Evolutionary conservation across 2,329 filamentous ascomycete species (phyloP).

Genomic region (Cordyceps cicadae): DNA sequence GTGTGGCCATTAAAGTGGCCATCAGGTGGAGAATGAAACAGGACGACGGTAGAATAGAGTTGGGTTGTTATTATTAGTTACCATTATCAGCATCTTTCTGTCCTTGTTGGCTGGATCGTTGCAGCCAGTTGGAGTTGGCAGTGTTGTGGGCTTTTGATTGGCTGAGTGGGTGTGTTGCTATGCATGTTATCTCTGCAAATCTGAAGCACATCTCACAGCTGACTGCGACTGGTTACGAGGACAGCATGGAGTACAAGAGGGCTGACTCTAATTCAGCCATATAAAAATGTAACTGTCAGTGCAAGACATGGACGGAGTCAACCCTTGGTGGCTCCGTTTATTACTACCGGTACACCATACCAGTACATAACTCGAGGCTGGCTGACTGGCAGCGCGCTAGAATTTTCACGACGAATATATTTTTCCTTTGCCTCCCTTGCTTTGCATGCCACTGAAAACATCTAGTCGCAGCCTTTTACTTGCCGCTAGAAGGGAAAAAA

Average conservation of each 20-base stretch:
- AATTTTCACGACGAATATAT: neutral
- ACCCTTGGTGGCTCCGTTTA: neutral
- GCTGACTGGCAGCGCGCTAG: neutral
- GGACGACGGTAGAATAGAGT: neutral
- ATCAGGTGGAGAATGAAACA: conserved; percentile 10
- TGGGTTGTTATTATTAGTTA: neutral
- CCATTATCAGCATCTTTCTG: neutral
- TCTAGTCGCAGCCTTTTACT: neutral
- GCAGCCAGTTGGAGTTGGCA: neutral
- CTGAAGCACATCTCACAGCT: neutral
- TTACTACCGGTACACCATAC: too few relatives aligned
- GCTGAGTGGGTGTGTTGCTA: neutral
- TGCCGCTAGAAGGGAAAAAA: neutral
- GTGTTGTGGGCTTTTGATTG: neutral
- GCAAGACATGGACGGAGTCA: too few relatives aligned
- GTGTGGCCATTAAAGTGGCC: conserved; percentile 11
- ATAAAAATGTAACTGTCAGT: too few relatives aligned
- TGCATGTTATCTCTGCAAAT: neutral
- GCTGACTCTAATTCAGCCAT: neutral
- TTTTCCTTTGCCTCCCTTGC: neutral
- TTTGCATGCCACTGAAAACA: neutral
- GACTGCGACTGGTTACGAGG: neutral
- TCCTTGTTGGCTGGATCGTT: neutral
- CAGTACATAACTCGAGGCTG: neutral
- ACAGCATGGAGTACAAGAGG: too few relatives aligned